These are phyloP conservation scores for Talaromyces piceae DNA, from an alignment of 2,329 filamentous ascomycete species.

Conservation along the genomic window DNA sequence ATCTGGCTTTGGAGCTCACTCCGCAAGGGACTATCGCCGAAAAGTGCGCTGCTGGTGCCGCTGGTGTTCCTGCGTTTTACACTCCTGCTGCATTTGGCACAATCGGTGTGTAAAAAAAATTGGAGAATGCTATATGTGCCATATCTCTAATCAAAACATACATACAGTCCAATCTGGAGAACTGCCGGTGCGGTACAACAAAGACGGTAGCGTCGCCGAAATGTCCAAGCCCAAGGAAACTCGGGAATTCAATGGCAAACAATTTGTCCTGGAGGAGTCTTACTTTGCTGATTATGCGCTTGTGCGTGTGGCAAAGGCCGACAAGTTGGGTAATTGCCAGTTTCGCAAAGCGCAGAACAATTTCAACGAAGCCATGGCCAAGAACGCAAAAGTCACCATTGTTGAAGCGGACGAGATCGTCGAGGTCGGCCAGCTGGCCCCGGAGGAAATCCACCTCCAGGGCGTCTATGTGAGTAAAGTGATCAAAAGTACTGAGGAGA, in stretches of 20 bases:
- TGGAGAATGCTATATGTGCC: background rate
- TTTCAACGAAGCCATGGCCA: slow-evolving; percentile 70
- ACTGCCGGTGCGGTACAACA: slow-evolving; percentile 67
- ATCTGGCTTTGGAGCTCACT: slow-evolving; percentile 79
- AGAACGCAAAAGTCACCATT: slow-evolving; percentile 70
- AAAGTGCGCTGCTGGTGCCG: slow-evolving; percentile 74
- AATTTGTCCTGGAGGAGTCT: slow-evolving; percentile 69
- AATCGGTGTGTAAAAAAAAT: slow-evolving; percentile 37
- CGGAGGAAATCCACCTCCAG: slow-evolving; percentile 68
- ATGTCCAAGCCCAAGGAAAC: slow-evolving; percentile 62
- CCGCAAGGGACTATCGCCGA: slow-evolving; percentile 86
- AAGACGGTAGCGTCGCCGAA: slow-evolving; percentile 71
- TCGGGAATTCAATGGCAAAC: slow-evolving; percentile 64
- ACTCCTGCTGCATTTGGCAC: slow-evolving; percentile 74
- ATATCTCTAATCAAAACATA: background rate
- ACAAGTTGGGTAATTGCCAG: slow-evolving; percentile 70
- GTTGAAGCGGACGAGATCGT: slow-evolving; percentile 84
- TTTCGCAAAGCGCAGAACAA: slow-evolving; percentile 70
- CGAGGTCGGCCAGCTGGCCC: slow-evolving; percentile 61
- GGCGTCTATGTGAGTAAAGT: slow-evolving; percentile 83
- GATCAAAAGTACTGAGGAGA: slow-evolving; percentile 62
- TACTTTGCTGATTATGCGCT: slow-evolving; percentile 72
- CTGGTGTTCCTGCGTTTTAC: slow-evolving; percentile 82
- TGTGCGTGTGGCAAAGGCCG: slow-evolving; percentile 67
- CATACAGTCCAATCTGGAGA: slow-evolving; percentile 39